phyloP scores from a whole-genome alignment of 805 yeast species.

The Starmerella floris region DNA sequence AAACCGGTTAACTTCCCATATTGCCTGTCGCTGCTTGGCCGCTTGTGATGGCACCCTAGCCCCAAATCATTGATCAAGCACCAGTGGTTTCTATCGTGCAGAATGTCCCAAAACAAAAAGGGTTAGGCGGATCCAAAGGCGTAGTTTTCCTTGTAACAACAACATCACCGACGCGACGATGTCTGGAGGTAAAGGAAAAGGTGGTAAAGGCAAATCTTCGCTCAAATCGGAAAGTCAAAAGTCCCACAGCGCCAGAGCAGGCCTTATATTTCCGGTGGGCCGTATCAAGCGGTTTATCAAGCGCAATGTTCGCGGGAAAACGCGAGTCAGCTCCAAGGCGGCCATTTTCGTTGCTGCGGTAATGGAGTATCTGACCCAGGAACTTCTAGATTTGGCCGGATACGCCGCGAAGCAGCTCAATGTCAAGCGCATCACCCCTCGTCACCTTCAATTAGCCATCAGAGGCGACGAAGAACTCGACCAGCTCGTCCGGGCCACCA shows the following conservation, averaged over 20 bases:
- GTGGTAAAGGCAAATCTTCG: slow-evolving; percentile 84
- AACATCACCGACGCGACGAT: not conserved
- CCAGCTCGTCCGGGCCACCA: slow-evolving; percentile 84
- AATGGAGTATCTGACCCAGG: slow-evolving; percentile 93
- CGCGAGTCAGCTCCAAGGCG: slow-evolving; percentile 94
- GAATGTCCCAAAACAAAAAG: not conserved
- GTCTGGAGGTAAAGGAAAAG: slow-evolving; percentile 44
- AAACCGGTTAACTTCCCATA: too few species aligned
- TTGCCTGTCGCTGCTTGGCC: too few species aligned
- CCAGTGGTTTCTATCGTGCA: not conserved
- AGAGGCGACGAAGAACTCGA: slow-evolving; percentile 98
- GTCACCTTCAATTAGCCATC: slow-evolving; percentile 96
- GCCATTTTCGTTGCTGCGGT: slow-evolving; percentile 95
- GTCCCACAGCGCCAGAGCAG: slow-evolving; percentile 41
- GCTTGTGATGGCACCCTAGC: not conserved
- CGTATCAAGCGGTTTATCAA: slow-evolving; percentile 94
- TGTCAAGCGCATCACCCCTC: slow-evolving; percentile 97
- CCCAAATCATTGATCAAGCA: not conserved
- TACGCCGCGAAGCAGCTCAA: slow-evolving; percentile 98
- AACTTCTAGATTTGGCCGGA: slow-evolving; percentile 95
- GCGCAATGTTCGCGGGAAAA: slow-evolving; percentile 81
- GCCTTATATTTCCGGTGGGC: slow-evolving; percentile 98
- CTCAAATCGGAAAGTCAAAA: slow-evolving; percentile 15
- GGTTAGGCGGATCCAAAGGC: not conserved
- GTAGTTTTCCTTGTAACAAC: slow-evolving; percentile 2